Base-by-base conservation (phyloP, 192 early-diverging fungal genomes). In the Piromyces finnis region DNA sequence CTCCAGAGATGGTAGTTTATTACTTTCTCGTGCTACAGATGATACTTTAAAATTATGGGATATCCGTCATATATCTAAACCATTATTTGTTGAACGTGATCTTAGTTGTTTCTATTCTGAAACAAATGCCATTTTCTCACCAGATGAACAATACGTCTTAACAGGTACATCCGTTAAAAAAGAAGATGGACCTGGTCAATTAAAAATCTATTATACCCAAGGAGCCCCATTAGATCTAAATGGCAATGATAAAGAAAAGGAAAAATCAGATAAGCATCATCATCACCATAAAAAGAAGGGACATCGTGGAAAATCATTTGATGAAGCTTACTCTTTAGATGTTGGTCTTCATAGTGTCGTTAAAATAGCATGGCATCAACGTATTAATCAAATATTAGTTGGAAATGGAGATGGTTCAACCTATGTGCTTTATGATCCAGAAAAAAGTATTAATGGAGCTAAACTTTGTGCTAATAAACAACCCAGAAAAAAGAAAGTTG, bases 31-130 rank as follows among this genome's bases (percentile, higher is more conserved):
- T 29, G 92, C 93, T 78, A 92, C 91, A 39, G 94, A 96, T 83
- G 93, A 94, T 79, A 92, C 93, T 11, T 91, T 98, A 29, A 97
- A 97, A 87, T 92, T 97, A 29, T 98, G 97, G 97, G 97, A 98
- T 81, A 78, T 93, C 26, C 89, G 97, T 29, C 90, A 94, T 30
- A 86, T 92, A 79, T 91, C 89, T 59, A 85, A 85, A 29, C 92
- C 95, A 6, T 81, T 97, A 15, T 83, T 87, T 0, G 83, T 84
- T 26, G 87, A 87, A 0, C 84, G 84, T 26, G 84, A 89, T 30
- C 82, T 98, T 18, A 81, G 87, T 29, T 86, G 87, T 12, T 87
- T 93, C 29, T 92, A 92, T 79, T 89, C 93, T 22, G 94, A 95
- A 78, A 87, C 90, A 14, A 94, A 94, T 83, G 85, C 94, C 27